Base-by-base conservation (phyloP, 176 grass and related monocot genomes). In the Neostapfia colusana region DNA sequence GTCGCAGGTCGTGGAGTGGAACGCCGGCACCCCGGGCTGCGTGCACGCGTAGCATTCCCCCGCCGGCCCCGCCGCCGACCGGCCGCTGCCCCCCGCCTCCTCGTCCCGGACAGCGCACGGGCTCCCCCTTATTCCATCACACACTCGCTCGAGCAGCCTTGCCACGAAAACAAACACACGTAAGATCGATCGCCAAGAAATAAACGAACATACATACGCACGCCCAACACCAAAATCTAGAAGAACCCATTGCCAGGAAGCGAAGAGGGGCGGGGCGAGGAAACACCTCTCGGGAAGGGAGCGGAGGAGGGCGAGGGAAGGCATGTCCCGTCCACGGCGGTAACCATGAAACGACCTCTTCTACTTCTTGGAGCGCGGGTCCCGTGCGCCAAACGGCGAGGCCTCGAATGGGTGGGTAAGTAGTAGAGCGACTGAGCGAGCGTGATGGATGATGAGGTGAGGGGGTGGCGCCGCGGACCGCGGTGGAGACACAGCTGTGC, bases 31-130 rank as follows among this genome's bases (percentile, higher is more conserved):
- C 17, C 95, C 89, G 0, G 95, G 89, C 88, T 91, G 95, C 42
- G 95, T 98, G 91, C 95, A 98, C 63, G 95, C 91, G 79, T 98
- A 98, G 82, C 95, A 98, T 85, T 98, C 95, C 2, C 63, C 77
- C 1, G 81, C 63, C 9, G 86, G 63, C 8, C 28, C 77, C 42
- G 36, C 70, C 60, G 42, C 51, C 23, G 59, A 14, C 21, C 67
- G 44, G 39, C 62, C 34, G 8, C 65, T 48, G 13, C 48, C 3
- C 0, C 79, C 79, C 1, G 80, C 14, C 75, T 88, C 86, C 69
- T 88, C 86, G 39, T 80, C 75, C 8, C 75, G 61, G 28, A 50
- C 75, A 31, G 15, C 42, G 63, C 70, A 18, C 0, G 36, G 21
- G 63, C 70, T 75, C 8, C 63, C 42, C 26, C 65, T 14, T 36